Percentiles rank a stretch among this genome's conserved stretches.
Evolutionary conservation across 177 flowering plant genomes (phyloP).

Genomic region (Vitis hybrid): DNA sequence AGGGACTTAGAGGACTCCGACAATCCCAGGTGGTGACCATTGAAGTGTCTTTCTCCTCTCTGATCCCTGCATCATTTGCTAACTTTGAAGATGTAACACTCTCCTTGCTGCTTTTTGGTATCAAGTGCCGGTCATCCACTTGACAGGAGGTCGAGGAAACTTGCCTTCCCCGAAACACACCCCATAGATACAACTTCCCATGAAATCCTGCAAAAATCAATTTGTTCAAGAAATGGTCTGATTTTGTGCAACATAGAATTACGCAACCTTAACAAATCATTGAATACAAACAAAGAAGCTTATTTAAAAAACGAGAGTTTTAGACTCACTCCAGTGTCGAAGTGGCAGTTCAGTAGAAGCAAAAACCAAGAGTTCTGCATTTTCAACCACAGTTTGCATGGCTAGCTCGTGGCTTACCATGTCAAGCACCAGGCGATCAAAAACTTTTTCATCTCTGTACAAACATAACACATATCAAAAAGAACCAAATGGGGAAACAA

Average conservation of each 20-base stretch:
- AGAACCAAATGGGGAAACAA: conserved; percentile 11
- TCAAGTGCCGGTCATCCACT: too few species aligned
- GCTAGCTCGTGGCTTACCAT: conserved; percentile 42
- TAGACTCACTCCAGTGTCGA: conserved; percentile 43
- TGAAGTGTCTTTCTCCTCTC: background rate
- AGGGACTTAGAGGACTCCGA: conserved; percentile 15
- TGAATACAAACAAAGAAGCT: background rate
- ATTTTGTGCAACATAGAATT: background rate
- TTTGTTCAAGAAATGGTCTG: background rate
- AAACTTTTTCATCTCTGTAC: conserved; percentile 23
- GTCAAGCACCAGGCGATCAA: conserved; percentile 32
- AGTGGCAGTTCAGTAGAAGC: conserved; percentile 41
- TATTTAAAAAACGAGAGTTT: background rate
- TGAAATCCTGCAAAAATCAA: conserved; percentile 45
- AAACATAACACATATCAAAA: conserved; percentile 6
- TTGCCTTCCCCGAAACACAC: conserved; percentile 48
- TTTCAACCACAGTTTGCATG: conserved; percentile 27
- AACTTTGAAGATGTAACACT: background rate
- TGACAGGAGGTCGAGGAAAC: background rate
- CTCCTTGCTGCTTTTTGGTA: too few species aligned
- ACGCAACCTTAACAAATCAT: background rate
- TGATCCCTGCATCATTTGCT: background rate
- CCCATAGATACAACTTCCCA: conserved; percentile 60
- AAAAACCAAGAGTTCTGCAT: conserved; percentile 56
- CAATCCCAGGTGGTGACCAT: background rate